phyloP scores from a whole-genome alignment of 352 stramenopile species.

The Phytophthora aleatoria region DNA sequence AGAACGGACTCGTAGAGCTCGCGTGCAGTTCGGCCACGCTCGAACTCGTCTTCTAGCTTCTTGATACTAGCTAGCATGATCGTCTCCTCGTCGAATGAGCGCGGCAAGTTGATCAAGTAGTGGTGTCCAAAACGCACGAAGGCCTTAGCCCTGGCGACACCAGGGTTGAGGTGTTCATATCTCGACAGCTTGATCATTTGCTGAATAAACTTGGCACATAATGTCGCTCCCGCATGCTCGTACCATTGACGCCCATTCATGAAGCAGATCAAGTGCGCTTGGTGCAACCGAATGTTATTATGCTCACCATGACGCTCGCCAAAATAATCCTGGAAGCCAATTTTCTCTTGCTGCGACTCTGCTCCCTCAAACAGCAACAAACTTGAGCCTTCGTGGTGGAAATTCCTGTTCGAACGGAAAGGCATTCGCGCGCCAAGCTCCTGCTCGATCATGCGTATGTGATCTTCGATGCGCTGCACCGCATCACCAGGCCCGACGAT shows the following conservation, averaged over 20 bases:
- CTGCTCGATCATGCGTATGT: conserved; percentile 67
- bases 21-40: conserved; percentile 67
- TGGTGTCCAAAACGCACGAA: conserved; percentile 81
- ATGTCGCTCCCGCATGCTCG: conserved; percentile 58
- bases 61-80: conserved; percentile 75
- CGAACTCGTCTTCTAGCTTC: conserved; percentile 78
- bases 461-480: conserved; percentile 64
- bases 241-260: conserved; percentile 77
- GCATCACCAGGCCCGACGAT: conserved; percentile 65
- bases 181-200: conserved; percentile 81
- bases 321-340: conserved; percentile 79
- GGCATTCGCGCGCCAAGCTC: conserved; percentile 60
- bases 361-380: conserved; percentile 81
- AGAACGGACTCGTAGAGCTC: conserved; percentile 81
- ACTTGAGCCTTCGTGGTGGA: conserved; percentile 65
- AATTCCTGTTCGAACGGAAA: conserved; percentile 47
- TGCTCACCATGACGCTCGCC: conserved; percentile 58
- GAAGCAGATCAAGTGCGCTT: conserved; percentile 76
- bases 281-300: conserved; percentile 55
- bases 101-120: conserved; percentile 80
- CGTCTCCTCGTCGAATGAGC: conserved; percentile 78
- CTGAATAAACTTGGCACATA: conserved; percentile 74
- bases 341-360: conserved; percentile 56
- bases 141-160: conserved; percentile 53
- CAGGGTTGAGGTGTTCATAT: conserved; percentile 65